A percentile compares a stretch with the other conserved stretches of the same genome.
These are phyloP conservation scores for Hygrophila difformis DNA, from an alignment of 257 asterid species.

Conservation along the genomic window DNA sequence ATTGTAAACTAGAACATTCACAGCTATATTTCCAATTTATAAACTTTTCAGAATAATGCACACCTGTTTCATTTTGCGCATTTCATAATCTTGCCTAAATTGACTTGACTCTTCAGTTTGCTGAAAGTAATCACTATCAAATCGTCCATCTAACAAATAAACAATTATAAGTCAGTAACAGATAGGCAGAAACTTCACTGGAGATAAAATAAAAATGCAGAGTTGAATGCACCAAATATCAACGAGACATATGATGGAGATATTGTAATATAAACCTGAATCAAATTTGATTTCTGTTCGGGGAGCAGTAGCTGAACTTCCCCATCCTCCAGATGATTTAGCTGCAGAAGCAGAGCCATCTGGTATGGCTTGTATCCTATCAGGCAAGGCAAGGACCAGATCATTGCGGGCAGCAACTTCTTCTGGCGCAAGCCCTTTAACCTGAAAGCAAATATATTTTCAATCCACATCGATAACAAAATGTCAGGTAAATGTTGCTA, in stretches of 20 bases:
- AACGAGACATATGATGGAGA: neutral
- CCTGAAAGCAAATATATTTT: constrained; percentile 37
- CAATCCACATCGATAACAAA: too few relatives aligned
- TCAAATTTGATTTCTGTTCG: constrained; percentile 85
- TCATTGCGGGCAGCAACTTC: constrained; percentile 87
- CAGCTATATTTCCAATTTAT: too few relatives aligned
- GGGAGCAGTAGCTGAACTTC: constrained; percentile 82
- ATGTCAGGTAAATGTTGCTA: too few relatives aligned
- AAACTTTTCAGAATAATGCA: too few relatives aligned
- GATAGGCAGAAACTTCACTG: too few relatives aligned
- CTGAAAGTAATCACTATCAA: constrained; percentile 83
- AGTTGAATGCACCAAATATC: constrained; percentile 12
- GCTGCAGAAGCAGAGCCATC: constrained; percentile 91
- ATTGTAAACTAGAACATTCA: constrained; percentile 9
- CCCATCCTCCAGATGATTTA: constrained; percentile 88
- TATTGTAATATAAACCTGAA: constrained; percentile 54
- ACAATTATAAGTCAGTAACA: too few relatives aligned
- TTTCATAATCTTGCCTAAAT: constrained; percentile 92
- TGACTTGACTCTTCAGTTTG: constrained; percentile 88
- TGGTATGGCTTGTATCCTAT: constrained; percentile 83
- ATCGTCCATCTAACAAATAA: constrained; percentile 60
- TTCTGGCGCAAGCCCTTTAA: constrained; percentile 84
- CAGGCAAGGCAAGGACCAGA: constrained; percentile 87
- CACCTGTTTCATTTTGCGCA: constrained; percentile 96
- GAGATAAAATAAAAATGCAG: too few relatives aligned